A percentile compares a stretch with the other conserved stretches of the same genome.
phyloP scores from a whole-genome alignment of 495 filamentous ascomycete species.

The Saxispiralis lemnorum region DNA sequence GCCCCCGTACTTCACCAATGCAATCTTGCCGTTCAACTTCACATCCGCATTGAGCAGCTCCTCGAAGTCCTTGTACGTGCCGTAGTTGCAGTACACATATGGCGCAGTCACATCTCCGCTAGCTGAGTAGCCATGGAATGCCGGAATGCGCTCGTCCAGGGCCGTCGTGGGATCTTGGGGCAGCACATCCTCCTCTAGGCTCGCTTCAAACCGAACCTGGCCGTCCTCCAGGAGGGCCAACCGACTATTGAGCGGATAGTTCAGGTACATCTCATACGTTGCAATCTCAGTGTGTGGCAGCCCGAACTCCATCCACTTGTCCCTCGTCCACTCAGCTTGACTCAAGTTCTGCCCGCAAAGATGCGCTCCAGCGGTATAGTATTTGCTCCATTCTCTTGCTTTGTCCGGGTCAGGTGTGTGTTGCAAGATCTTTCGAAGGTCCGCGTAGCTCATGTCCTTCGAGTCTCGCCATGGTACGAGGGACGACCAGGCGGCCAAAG shows the following conservation, averaged over 20 bases:
- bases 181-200: slow-evolving; percentile 70
- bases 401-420: slow-evolving; percentile 51
- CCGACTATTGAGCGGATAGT: slow-evolving; percentile 68
- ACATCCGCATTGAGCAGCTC: slow-evolving; percentile 63
- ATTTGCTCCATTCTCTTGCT: slow-evolving; percentile 66
- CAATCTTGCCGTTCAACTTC: slow-evolving; percentile 66
- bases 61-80: slow-evolving; percentile 68
- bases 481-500: slow-evolving; percentile 19
- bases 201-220: slow-evolving; percentile 61
- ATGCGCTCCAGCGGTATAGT: slow-evolving; percentile 81
- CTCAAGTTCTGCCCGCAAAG: slow-evolving; percentile 75
- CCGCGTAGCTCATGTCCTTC: slow-evolving; percentile 35
- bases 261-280: slow-evolving; percentile 77
- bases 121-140: slow-evolving; percentile 90
- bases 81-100: slow-evolving; percentile 79
- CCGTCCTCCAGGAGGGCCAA: slow-evolving; percentile 55
- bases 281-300: slow-evolving; percentile 52
- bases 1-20: slow-evolving; percentile 67
- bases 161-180: slow-evolving; percentile 64
- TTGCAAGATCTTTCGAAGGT: slow-evolving; percentile 53
- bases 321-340: slow-evolving; percentile 72
- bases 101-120: slow-evolving; percentile 74
- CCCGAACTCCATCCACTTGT: slow-evolving; percentile 73
- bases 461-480: slow-evolving; percentile 22
- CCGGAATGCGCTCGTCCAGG: slow-evolving; percentile 59